phyloP scores from a whole-genome alignment of 441 rosid genomes.

The Euphorbia corollata region DNA sequence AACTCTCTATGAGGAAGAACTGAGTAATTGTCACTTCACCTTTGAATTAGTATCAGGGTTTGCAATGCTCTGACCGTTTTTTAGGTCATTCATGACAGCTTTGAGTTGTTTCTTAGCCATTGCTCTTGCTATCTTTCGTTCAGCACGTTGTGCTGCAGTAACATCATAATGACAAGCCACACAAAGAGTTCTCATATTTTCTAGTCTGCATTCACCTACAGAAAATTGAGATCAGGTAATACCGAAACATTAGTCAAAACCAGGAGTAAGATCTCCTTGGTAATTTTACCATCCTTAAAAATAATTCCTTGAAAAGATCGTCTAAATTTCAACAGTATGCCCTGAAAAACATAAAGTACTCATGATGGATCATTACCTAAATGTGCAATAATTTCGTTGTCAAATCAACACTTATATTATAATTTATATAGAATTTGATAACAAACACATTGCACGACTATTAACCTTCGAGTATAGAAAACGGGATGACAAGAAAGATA shows the following conservation, averaged over 20 bases:
- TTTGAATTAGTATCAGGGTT: slow-evolving; percentile 23
- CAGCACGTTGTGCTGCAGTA: slow-evolving; percentile 70
- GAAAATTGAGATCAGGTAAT: slow-evolving; percentile 13
- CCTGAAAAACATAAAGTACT: background rate
- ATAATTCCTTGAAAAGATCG: background rate
- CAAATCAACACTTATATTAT: background rate
- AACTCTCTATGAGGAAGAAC: background rate
- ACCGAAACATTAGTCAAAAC: slow-evolving; percentile 10
- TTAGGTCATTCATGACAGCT: slow-evolving; percentile 38
- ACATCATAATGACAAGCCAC: slow-evolving; percentile 86
- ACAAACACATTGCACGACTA: background rate
- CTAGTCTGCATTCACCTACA: slow-evolving; percentile 85
- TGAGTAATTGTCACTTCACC: slow-evolving; percentile 31
- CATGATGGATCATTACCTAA: background rate
- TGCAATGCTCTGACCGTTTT: slow-evolving; percentile 23
- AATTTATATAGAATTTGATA: background rate
- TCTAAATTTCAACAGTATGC: background rate
- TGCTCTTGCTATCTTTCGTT: slow-evolving; percentile 45
- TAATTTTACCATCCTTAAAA: background rate
- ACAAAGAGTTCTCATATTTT: slow-evolving; percentile 94
- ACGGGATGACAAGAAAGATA: background rate
- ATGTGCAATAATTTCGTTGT: background rate
- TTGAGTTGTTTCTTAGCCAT: slow-evolving; percentile 64
- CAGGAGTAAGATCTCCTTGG: background rate
- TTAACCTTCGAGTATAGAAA: background rate